These are phyloP conservation scores for Mentha longifolia DNA, from an alignment of 257 asterid species.

Conservation along the genomic window DNA sequence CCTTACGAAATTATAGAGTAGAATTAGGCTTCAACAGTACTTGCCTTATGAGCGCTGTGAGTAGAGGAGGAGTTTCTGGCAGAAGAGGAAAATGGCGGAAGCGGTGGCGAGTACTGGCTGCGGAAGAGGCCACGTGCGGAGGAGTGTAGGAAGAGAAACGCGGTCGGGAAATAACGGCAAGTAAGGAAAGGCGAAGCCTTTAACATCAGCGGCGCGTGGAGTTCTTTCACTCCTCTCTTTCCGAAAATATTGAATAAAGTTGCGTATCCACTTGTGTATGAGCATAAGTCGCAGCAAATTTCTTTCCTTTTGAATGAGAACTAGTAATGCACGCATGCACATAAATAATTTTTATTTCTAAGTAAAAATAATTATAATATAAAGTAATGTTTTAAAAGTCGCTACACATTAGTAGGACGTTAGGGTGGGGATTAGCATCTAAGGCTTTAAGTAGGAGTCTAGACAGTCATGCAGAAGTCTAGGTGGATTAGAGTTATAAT, in stretches of 20 bases:
- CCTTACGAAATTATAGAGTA: neutral
- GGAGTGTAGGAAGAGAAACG: constrained; percentile 28
- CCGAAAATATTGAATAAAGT: neutral
- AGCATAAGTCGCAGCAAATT: neutral
- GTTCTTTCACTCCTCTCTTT: neutral
- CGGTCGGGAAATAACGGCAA: constrained; percentile 26
- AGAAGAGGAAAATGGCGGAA: constrained; percentile 7
- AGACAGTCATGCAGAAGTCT: too few species aligned
- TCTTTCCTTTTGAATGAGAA: too few species aligned
- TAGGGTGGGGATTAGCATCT: too few species aligned
- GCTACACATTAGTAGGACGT: too few species aligned
- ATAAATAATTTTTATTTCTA: too few species aligned
- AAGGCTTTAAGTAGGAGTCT: too few species aligned
- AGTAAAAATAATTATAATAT: too few species aligned
- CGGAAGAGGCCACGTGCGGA: constrained; percentile 22
- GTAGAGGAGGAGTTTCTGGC: constrained; percentile 29
- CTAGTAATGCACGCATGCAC: too few species aligned
- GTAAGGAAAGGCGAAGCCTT: constrained; percentile 35
- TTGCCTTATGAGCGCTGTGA: constrained; percentile 35
- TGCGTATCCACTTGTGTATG: neutral
- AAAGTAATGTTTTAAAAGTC: too few species aligned
- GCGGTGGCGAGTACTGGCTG: constrained; percentile 33
- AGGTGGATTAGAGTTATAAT: too few species aligned
- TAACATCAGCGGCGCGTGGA: constrained; percentile 42
- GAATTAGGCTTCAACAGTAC: neutral